Evolutionary conservation across 768 basidiomycete species (phyloP), one percentile per base, ranked within the genome.

Genomic region (Trametes cinnabarina): DNA sequence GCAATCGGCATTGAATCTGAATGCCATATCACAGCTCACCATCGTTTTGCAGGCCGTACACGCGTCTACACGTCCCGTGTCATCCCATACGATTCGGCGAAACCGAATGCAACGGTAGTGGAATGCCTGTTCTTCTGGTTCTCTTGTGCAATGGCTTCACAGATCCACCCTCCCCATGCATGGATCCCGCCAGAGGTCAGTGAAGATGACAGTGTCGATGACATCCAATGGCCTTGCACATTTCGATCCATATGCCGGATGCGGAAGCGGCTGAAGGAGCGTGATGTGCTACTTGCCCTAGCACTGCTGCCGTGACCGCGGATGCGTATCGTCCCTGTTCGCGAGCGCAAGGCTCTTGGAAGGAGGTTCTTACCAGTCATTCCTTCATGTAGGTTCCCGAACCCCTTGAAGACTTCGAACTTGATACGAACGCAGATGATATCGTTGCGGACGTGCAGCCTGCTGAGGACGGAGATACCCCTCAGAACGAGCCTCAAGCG

Each of bases 321-420:
- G 22, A 48, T 12, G 34, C 7, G 28, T 41, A 25, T 23, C 32
- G 4, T 26, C 19, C 41, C 28, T 44, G 44, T 23, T 14, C 41
- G 49, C 41, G 37, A 37, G 23, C 28, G 6, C n/a, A 22, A 7
- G 22, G 23, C 34, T 8, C 11, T 25, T 40, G 12, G 26, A 28
- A 20, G 14, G 32, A 11, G 19, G 55, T 42, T 63, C 73, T 65
- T 43, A 66, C 61, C 44, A 37, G 39, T 52, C 25, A 58, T 57
- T 43, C 63, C 57, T 55, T 47, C 42, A 65, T 63, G 72, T 75
- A 81, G 78, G 74, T 78, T 34, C 71, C 75, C 35, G 78, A 79
- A 69, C 73, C 77, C 54, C 64, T 77, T 49, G 20, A 62, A 25
- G 28, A 46, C 25, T 3, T 7, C n/a, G 49, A 41, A 2, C 30